Evolutionary conservation across 306 rosid genomes (phyloP), one percentile per base, ranked within the genome.

Genomic region (Rubus parviflorus): DNA sequence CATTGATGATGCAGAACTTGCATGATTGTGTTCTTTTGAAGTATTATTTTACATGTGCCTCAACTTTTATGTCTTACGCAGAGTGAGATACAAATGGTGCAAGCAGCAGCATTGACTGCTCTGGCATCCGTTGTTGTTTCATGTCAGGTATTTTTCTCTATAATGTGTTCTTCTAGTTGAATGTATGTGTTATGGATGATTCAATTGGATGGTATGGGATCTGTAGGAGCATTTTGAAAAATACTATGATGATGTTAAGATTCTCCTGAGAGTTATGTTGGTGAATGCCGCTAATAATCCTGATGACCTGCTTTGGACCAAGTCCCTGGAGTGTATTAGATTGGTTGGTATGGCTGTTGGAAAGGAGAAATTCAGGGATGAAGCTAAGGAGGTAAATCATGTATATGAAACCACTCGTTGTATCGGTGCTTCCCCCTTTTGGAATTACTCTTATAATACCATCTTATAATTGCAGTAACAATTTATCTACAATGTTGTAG

Each of bases 281-380:
- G 66, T 95, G 70, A 95, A 95, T 82, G 99, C 99, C 76, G 90
- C 97, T 47, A 96, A 92, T 79, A 95, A 92, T 77, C 87, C 99
- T 52, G 89, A 95, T 48, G 97, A 97, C 8, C 92, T 95, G 99
- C 99, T 95, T 71, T 97, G 99, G 40, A 97, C 99, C 3, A 95
- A 95, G 85, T 92, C 99, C 74, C 92, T 95, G 99, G 99, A 95
- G 90, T 95, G 99, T 76, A 95, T 95, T 77, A 95, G 99, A 79
- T 85, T 95, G 86, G 99, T 95, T 80, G 99, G 99, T 58, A 95
- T 95, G 99, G 99, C 99, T 66, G 99, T 95, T 76, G 99, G 99
- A 46, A 95, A 95, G 87, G 99, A 95, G 53, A 95, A 95, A 78
- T 95, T 95, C 73, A 89, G 96, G 92, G 97, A 89, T 82, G 99